Percentiles rank a stretch among this genome's conserved stretches.
These are phyloP conservation scores for Stagonosporopsis chrysanthemi DNA, from an alignment of 2,329 filamentous ascomycete genomes.

Conservation along the genomic window DNA sequence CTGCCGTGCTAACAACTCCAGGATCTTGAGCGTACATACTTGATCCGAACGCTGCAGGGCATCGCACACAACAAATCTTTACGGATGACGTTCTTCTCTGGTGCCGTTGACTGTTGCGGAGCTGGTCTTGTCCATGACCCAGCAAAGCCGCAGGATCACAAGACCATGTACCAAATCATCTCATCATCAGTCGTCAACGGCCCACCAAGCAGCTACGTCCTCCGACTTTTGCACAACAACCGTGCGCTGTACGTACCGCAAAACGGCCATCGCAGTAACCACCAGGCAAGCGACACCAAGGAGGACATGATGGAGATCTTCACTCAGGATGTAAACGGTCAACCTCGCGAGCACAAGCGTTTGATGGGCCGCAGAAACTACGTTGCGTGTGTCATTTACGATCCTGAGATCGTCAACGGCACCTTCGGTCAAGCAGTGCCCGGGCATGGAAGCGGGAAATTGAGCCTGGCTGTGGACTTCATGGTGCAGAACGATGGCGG, in stretches of 20 bases:
- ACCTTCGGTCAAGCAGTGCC: conserved; percentile 51
- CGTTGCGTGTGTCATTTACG: conserved; percentile 90
- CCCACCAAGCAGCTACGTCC: conserved; percentile 82
- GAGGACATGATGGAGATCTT: conserved; percentile 99
- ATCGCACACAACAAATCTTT: conserved; percentile 95
- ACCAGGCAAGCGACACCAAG: conserved; percentile 87
- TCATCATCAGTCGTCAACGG: conserved; percentile 90
- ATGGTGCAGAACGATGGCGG: conserved; percentile 92
- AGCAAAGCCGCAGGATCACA: conserved; percentile 88
- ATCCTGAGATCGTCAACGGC: conserved; percentile 76
- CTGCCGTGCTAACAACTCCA: conserved; percentile 41
- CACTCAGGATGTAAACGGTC: conserved; percentile 89
- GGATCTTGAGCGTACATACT: conserved; percentile 94
- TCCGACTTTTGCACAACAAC: conserved; percentile 95
- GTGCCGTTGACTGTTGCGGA: conserved; percentile 88
- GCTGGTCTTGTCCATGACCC: conserved; percentile 96
- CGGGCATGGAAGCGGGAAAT: conserved; percentile 53
- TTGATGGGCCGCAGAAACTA: conserved; percentile 96
- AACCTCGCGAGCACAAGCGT: conserved; percentile 81
- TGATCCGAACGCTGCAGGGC: conserved; percentile 93
- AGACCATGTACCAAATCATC: conserved; percentile 99
- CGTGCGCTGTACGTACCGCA: conserved; percentile 88
- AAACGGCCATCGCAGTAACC: conserved; percentile 77
- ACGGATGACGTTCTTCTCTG: conserved; percentile 95
- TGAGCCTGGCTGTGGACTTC: conserved; percentile 94